Base-by-base conservation (phyloP, 2,329 filamentous ascomycete genomes). In the Cladosporium sp. region DNA sequence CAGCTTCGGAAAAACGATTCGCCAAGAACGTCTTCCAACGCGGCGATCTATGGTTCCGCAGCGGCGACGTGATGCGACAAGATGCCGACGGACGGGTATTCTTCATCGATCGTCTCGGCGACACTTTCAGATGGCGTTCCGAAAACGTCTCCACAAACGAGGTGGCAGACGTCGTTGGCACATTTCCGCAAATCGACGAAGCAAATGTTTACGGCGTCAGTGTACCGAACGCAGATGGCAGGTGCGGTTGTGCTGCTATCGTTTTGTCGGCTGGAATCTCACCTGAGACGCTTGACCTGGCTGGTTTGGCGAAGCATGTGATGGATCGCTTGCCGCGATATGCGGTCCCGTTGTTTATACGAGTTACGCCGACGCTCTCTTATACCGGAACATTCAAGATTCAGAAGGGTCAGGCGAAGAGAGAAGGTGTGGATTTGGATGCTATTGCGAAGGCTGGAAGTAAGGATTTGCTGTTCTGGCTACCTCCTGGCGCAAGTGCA, bases 381-480 rank as follows among this genome's bases (percentile, higher is more conserved):
- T 77, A 81, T 1, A 95, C 90, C 3, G 88, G 89, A 0, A 95
- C 88, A 39, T 88, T 88, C 62, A 95, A 95, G 74, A 86, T 93
- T 69, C 86, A 91, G 70, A 95, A 95, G 68, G 80, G 85, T 54
- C 69, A 74, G 0, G 68, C 94, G 55, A 77, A 88, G 19, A 72
- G 74, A 1, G 79, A 92, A 55, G 89, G 90, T 0, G 85, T 92
- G 0, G 79, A 88, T 61, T 84, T 84, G 1, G 69, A 65, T 12
- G 69, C 72, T 49, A 65, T 75, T 18, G 72, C 65, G 27, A 78
- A 78, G 59, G 70, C 76, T n/a, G 59, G 58, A 7, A 63, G 65
- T 41, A 57, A 60, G 19, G 77, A 80, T 56, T 63, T 61, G 39
- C 73, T 87, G 67, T 81, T 82, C 58, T 91, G 86, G 85, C 70